Evolutionary conservation across 768 basidiomycete genomes (phyloP).

Genomic region (Mycena sanguinolenta): DNA sequence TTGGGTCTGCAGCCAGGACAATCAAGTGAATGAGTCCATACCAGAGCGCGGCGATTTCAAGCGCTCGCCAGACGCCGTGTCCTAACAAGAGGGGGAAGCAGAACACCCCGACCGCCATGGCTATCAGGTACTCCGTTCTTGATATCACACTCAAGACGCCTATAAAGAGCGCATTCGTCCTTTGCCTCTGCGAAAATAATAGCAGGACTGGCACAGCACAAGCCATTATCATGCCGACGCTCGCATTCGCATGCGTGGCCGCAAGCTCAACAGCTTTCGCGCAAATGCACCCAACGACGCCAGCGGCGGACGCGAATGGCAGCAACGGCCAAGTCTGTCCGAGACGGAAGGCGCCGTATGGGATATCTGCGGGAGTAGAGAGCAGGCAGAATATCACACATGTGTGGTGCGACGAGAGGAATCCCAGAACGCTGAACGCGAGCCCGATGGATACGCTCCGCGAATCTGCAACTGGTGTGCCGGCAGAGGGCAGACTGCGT

Average conservation of each 20-base stretch:
- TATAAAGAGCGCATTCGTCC: neutral
- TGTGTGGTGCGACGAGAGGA: constrained; percentile 12
- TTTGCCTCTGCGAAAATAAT: neutral
- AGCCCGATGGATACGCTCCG: constrained; percentile 3
- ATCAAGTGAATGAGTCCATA: constrained; percentile 10
- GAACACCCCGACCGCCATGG: neutral
- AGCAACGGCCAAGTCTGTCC: constrained; percentile 18
- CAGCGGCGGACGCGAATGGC: constrained; percentile 11
- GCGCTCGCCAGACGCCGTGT: constrained; percentile 3
- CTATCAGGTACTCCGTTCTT: constrained; percentile 1
- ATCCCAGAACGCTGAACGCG: constrained; percentile 7
- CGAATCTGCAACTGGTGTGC: neutral
- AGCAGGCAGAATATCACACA: constrained; percentile 15
- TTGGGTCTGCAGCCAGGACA: constrained; percentile 3
- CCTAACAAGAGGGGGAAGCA: constrained; percentile 4
- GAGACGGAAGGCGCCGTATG: constrained; percentile 7
- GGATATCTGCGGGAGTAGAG: constrained; percentile 14
- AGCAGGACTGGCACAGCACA: constrained; percentile 9
- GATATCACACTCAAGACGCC: constrained; percentile 8
- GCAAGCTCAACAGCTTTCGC: neutral
- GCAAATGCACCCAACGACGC: constrained; percentile 15
- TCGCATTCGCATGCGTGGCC: neutral
- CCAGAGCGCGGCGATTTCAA: constrained; percentile 9
- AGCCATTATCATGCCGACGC: neutral
- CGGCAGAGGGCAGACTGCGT: neutral